These are phyloP conservation scores for Arabis hirsuta DNA, from an alignment of 345 rosid species.

Conservation along the genomic window DNA sequence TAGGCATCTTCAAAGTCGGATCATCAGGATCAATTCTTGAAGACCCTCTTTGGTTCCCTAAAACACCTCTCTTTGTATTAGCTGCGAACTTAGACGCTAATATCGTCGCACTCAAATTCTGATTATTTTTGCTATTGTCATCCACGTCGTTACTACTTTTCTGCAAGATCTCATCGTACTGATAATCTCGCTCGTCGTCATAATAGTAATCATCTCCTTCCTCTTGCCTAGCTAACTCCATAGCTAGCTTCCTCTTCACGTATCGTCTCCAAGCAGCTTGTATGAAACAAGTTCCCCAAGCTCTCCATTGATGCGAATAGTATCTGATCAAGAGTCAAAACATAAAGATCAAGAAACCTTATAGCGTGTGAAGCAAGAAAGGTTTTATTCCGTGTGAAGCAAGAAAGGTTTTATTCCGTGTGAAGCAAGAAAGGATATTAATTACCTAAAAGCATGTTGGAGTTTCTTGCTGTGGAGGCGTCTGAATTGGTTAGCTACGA, in stretches of 20 bases:
- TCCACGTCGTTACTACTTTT: constrained; percentile 21
- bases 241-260: constrained; percentile 60
- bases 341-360: constrained; percentile 3
- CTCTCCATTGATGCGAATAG: constrained; percentile 92
- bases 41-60: constrained; percentile 46
- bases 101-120: constrained; percentile 59
- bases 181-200: constrained; percentile 28
- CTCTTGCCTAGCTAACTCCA: constrained; percentile 71
- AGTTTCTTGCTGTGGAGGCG: constrained; percentile 84
- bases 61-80: constrained; percentile 57
- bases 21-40: constrained; percentile 52
- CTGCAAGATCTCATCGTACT: constrained; percentile 20
- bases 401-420: background rate
- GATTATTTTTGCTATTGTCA: constrained; percentile 38
- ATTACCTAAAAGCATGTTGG: constrained; percentile 79
- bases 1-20: constrained; percentile 74
- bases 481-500: constrained; percentile 81
- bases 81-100: constrained; percentile 73
- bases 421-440: background rate
- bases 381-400: background rate
- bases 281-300: constrained; percentile 81
- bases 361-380: background rate
- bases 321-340: constrained; percentile 53
- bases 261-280: constrained; percentile 78
- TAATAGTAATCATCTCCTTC: constrained; percentile 44